Evolutionary conservation across 2,329 filamentous ascomycete species (phyloP).

Genomic region (Aurifilum marmelostoma): DNA sequence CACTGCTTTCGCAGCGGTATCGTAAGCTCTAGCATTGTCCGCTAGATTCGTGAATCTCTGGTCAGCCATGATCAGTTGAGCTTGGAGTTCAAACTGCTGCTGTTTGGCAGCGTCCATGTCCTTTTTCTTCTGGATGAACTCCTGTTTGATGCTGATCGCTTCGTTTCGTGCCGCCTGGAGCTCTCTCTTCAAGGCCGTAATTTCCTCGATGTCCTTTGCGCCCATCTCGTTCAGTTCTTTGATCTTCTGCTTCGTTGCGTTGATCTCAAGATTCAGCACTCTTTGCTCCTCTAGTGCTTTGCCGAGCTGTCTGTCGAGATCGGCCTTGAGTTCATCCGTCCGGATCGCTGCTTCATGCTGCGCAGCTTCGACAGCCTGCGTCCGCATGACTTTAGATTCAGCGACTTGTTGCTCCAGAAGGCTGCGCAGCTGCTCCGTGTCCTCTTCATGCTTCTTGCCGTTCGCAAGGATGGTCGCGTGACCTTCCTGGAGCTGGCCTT

Average conservation of each 20-base stretch:
- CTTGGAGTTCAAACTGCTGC: conserved; percentile 11
- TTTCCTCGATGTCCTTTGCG: conserved; percentile 17
- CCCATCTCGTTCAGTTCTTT: conserved; percentile 25
- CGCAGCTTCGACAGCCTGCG: conserved; percentile 37
- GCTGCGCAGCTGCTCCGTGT: conserved; percentile 30
- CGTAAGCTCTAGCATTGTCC: conserved; percentile 17
- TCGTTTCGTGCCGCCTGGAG: conserved; percentile 8
- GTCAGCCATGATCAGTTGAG: conserved; percentile 15
- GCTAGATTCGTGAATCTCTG: conserved; percentile 13
- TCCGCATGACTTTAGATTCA: conserved; percentile 22
- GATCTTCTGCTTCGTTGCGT: conserved; percentile 33
- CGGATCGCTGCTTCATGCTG: conserved; percentile 39
- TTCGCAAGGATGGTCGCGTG: conserved; percentile 28
- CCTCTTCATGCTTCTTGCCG: conserved; percentile 27
- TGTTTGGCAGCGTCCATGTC: conserved; percentile 6
- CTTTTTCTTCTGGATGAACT: background rate
- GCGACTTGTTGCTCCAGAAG: conserved; percentile 31
- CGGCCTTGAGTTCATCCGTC: conserved; percentile 34
- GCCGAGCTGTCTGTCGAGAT: conserved; percentile 35
- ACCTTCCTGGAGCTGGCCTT: conserved; percentile 30
- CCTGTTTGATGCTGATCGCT: background rate
- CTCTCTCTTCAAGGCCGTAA: conserved; percentile 19
- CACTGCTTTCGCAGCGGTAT: conserved; percentile 14
- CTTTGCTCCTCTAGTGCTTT: conserved; percentile 32
- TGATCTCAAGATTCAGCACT: conserved; percentile 36